Evolutionary conservation across 345 rosid species (phyloP).

Genomic region (Eucalyptus regnans): DNA sequence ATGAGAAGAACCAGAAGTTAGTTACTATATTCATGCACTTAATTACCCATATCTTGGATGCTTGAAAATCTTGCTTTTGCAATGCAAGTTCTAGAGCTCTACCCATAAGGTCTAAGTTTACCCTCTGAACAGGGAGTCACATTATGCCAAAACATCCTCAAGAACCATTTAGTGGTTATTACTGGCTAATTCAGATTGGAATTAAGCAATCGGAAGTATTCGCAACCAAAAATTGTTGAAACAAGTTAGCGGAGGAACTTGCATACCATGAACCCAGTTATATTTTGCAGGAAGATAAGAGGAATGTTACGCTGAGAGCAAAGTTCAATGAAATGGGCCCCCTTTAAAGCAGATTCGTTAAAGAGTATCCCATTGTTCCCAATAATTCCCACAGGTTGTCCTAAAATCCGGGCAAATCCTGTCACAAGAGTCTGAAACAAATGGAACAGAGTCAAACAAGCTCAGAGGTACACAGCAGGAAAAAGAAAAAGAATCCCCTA

Average conservation of each 20-base stretch:
- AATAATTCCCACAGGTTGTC: constrained; percentile 80
- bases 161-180: neutral
- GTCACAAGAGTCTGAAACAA: constrained; percentile 77
- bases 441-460: neutral
- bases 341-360: constrained; percentile 91
- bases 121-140: neutral
- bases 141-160: neutral
- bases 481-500: neutral
- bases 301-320: constrained; percentile 89
- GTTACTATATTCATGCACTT: neutral
- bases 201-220: neutral
- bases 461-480: neutral
- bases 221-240: neutral
- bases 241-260: neutral
- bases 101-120: neutral
- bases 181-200: neutral
- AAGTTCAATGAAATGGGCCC: constrained; percentile 89
- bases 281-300: constrained; percentile 83
- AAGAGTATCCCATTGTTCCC: constrained; percentile 94
- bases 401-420: constrained; percentile 73
- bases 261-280: constrained; percentile 92
- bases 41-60: neutral
- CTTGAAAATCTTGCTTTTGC: neutral
- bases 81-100: neutral
- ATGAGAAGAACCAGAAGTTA: neutral